Conservation (phyloP, 495 filamentous ascomycete genomes). For the Cryomyces minteri region DNA sequence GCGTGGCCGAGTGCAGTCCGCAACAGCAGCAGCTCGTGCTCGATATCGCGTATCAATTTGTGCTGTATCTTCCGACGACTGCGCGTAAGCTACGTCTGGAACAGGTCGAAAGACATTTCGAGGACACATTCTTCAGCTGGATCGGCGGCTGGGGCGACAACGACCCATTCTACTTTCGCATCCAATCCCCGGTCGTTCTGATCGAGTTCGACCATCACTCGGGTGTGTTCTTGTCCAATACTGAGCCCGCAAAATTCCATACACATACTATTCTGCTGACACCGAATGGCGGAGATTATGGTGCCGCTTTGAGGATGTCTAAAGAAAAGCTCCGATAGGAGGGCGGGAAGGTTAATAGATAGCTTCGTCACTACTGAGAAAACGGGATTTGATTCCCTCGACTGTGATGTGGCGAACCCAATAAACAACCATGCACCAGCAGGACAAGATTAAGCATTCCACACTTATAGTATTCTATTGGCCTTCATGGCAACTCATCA, state of each 20-base stretch:
- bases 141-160: constrained; percentile 47
- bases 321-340: constrained; percentile 4
- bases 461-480: too few species aligned
- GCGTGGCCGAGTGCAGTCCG: constrained; percentile 24
- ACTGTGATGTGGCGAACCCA: too few species aligned
- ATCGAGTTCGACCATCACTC: constrained; percentile 69
- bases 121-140: constrained; percentile 60
- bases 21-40: constrained; percentile 34
- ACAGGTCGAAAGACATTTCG: constrained; percentile 30
- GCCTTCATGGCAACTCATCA: too few species aligned
- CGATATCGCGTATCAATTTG: constrained; percentile 36
- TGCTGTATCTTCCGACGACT: constrained; percentile 39
- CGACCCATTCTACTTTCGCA: constrained; percentile 57
- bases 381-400: too few species aligned
- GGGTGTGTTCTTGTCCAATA: constrained; percentile 57
- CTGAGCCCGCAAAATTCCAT: constrained; percentile 56
- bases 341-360: neutral
- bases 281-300: constrained; percentile 62
- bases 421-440: too few species aligned
- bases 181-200: constrained; percentile 55
- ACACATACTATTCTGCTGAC: constrained; percentile 52
- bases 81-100: constrained; percentile 32
- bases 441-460: too few species aligned
- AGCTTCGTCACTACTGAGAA: too few species aligned
- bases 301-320: constrained; percentile 28